phyloP scores from a whole-genome alignment of 257 asterid genomes.

The Ocimum tenuiflorum region DNA sequence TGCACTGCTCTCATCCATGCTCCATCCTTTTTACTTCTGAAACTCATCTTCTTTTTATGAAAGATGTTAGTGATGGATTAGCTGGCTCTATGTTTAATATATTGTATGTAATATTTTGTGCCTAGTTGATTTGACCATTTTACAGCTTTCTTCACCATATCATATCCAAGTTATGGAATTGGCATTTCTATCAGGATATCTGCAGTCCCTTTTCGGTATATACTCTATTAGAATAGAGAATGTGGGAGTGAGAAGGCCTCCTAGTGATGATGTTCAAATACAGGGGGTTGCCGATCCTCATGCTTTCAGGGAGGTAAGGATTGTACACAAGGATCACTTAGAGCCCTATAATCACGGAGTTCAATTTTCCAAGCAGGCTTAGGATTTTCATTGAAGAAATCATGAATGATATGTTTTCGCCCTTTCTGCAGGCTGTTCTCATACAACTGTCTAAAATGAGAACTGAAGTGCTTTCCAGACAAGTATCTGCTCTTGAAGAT shows the following conservation, averaged over 20 bases:
- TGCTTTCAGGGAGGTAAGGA: conserved; percentile 61
- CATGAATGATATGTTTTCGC: background rate
- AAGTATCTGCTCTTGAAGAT: conserved; percentile 38
- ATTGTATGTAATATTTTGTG: too few species aligned
- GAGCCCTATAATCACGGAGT: background rate
- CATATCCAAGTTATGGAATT: conserved; percentile 1
- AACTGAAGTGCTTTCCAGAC: conserved; percentile 35
- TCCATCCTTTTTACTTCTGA: background rate
- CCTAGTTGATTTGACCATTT: too few species aligned
- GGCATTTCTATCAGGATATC: conserved; percentile 42
- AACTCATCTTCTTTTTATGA: too few species aligned
- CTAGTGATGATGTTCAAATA: conserved; percentile 65
- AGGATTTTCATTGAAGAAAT: background rate
- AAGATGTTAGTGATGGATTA: too few species aligned
- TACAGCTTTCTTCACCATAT: background rate
- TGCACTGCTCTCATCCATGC: background rate
- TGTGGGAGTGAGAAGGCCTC: conserved; percentile 65
- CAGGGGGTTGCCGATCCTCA: conserved; percentile 60
- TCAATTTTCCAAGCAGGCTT: too few species aligned
- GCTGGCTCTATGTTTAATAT: too few species aligned
- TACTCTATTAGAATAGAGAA: conserved; percentile 66
- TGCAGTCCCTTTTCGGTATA: conserved; percentile 57
- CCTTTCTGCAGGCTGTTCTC: conserved; percentile 57
- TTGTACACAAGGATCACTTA: background rate
- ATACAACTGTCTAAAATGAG: conserved; percentile 41